These are phyloP conservation scores for Candida sanyaensis DNA, from an alignment of 1,139 yeast genomes.

Conservation along the genomic window DNA sequence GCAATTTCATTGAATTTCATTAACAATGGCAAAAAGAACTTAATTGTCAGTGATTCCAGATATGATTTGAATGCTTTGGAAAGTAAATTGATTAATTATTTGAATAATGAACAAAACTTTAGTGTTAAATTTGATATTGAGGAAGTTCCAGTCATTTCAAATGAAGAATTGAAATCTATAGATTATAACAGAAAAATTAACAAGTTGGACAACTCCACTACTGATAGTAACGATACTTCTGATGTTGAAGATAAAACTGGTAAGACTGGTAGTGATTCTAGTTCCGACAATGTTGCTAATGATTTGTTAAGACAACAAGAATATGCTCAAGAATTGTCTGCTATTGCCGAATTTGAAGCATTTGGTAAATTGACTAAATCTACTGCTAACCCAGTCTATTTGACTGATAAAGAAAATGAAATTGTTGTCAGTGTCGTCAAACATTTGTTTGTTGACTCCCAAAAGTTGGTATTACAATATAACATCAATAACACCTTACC, in stretches of 20 bases:
- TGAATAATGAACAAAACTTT: slow-evolving; percentile 62
- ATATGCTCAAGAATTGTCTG: slow-evolving; percentile 64
- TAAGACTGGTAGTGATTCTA: slow-evolving; percentile 10
- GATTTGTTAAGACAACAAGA: slow-evolving; percentile 57
- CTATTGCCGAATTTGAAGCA: slow-evolving; percentile 66
- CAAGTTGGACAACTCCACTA: slow-evolving; percentile 37
- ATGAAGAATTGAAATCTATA: slow-evolving; percentile 64
- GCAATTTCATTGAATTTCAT: slow-evolving; percentile 78
- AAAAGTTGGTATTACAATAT: slow-evolving; percentile 82
- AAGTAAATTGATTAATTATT: slow-evolving; percentile 70
- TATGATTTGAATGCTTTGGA: slow-evolving; percentile 81
- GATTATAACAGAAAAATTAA: slow-evolving; percentile 60
- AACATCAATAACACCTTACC: slow-evolving; percentile 83
- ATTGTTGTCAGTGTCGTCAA: slow-evolving; percentile 84
- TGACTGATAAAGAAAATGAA: slow-evolving; percentile 93
- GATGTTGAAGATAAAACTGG: slow-evolving; percentile 9
- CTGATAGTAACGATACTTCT: slow-evolving; percentile 14
- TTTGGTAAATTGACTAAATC: slow-evolving; percentile 81
- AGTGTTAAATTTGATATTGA: slow-evolving; percentile 69
- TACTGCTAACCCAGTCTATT: slow-evolving; percentile 57
- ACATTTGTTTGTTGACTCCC: slow-evolving; percentile 67
- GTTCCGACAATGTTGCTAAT: slow-evolving; percentile 23
- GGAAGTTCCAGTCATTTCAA: slow-evolving; percentile 60
- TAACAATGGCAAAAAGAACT: slow-evolving; percentile 48
- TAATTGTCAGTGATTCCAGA: slow-evolving; percentile 66